Percentiles rank a stretch among this genome's conserved stretches.
phyloP scores from a whole-genome alignment of 257 asterid genomes.

The Plantago ovata region DNA sequence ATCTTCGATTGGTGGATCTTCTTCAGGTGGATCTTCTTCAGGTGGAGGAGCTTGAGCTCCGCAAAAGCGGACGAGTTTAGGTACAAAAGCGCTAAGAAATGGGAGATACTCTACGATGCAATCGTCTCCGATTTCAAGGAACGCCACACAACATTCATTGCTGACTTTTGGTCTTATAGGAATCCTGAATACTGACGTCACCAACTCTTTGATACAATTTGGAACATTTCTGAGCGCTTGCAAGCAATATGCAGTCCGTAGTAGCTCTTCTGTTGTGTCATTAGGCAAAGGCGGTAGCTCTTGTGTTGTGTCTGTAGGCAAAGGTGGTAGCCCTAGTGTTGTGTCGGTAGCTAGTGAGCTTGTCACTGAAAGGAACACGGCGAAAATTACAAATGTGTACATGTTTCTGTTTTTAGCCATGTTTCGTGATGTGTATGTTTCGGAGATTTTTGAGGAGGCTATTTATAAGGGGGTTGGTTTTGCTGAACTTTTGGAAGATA shows the following conservation, averaged over 20 bases:
- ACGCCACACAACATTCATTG: neutral
- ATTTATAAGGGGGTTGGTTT: no score
- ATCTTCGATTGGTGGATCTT: no score
- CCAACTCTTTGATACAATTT: neutral
- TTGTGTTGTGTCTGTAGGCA: neutral
- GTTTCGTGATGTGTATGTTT: neutral
- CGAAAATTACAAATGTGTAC: neutral
- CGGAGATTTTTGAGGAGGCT: no score
- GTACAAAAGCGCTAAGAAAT: neutral
- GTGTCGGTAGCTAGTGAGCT: neutral
- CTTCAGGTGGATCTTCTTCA: no score
- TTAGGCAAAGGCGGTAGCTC: neutral
- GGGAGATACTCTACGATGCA: neutral
- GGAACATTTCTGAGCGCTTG: neutral
- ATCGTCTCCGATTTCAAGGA: neutral
- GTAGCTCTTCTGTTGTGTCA: neutral
- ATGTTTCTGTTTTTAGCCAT: neutral
- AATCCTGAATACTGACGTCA: neutral
- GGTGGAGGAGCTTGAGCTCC: no score
- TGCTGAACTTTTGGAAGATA: no score
- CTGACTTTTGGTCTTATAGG: neutral
- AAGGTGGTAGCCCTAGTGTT: neutral
- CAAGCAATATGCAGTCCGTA: neutral
- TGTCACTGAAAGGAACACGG: neutral
- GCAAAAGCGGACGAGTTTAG: neutral